Conservation (phyloP, 352 stramenopile genomes). For the Phytopythium cucurbitacearum region DNA sequence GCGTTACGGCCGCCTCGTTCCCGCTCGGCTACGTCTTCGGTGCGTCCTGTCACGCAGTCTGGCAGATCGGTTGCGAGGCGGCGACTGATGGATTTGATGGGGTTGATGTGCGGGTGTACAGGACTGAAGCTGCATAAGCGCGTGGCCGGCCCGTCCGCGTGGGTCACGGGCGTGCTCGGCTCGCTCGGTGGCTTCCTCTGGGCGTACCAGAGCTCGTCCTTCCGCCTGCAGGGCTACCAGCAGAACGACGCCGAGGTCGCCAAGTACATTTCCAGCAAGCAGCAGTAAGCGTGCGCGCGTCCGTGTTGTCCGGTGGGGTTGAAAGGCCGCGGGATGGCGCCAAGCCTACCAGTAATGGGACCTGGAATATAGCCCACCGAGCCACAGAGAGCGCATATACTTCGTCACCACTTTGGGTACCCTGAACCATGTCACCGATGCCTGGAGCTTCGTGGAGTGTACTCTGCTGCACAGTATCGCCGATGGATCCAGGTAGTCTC, state of each 20-base stretch:
- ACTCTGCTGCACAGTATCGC: too few relatives aligned
- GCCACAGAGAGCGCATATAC: too few relatives aligned
- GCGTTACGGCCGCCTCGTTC: conserved; percentile 63
- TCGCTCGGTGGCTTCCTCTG: conserved; percentile 73
- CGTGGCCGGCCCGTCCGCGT: conserved; percentile 65
- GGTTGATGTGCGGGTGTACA: conserved; percentile 9
- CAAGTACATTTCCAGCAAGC: conserved; percentile 55
- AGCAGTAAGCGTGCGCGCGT: conserved; percentile 5
- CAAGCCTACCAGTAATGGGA: too few relatives aligned
- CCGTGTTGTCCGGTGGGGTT: too few relatives aligned
- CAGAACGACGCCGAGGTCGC: conserved; percentile 54
- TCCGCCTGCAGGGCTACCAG: conserved; percentile 74
- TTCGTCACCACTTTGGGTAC: too few relatives aligned
- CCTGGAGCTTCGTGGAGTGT: too few relatives aligned
- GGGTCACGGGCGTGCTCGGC: conserved; percentile 69
- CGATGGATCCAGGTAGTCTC: too few relatives aligned
- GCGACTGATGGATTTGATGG: background rate
- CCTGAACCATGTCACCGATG: too few relatives aligned
- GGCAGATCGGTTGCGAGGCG: background rate
- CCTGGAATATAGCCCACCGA: too few relatives aligned
- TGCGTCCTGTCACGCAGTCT: conserved; percentile 17
- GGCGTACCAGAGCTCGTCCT: conserved; percentile 80
- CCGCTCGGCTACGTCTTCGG: conserved; percentile 74
- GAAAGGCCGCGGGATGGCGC: too few relatives aligned
- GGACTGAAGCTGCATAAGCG: conserved; percentile 57